These are phyloP conservation scores for Boletus barrowsii DNA, from an alignment of 768 basidiomycete genomes.

Conservation along the genomic window DNA sequence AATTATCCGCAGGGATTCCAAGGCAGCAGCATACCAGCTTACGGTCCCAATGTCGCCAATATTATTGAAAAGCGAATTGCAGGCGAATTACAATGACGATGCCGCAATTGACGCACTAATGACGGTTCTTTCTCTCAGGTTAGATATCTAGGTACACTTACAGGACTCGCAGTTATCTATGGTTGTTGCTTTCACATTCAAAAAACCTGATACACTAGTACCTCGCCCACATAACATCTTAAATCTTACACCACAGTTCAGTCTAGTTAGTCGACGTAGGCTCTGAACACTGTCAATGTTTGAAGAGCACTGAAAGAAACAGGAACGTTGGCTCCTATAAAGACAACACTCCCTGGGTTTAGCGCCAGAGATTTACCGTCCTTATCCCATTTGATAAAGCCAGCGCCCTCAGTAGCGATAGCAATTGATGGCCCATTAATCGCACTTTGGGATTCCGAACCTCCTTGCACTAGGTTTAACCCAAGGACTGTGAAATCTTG, in stretches of 20 bases:
- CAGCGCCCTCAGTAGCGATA: constrained; percentile 71
- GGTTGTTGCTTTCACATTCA: not conserved
- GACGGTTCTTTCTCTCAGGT: not conserved
- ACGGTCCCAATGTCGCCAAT: constrained; percentile 60
- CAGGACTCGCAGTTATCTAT: not conserved
- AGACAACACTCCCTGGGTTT: constrained; percentile 70
- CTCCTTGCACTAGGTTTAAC: constrained; percentile 44
- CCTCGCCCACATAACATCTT: not conserved
- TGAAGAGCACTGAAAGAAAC: constrained; percentile 45
- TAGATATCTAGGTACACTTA: not conserved
- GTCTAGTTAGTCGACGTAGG: constrained; percentile 23
- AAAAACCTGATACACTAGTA: not conserved
- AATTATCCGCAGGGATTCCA: constrained; percentile 87
- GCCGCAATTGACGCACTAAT: too few species aligned
- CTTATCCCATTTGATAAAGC: constrained; percentile 50
- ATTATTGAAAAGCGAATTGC: constrained; percentile 70
- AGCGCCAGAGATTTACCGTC: constrained; percentile 39
- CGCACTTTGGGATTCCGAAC: constrained; percentile 52
- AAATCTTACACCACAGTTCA: not conserved
- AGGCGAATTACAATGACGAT: constrained; percentile 13
- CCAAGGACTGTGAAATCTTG: constrained; percentile 89
- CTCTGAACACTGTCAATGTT: constrained; percentile 26
- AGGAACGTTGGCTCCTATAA: constrained; percentile 70
- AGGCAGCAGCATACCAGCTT: constrained; percentile 67
- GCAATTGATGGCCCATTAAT: constrained; percentile 83